Percentiles rank a stretch among this genome's conserved stretches.
Evolutionary conservation across 495 filamentous ascomycete species (phyloP).

Genomic region (Penicillium cinerascens): DNA sequence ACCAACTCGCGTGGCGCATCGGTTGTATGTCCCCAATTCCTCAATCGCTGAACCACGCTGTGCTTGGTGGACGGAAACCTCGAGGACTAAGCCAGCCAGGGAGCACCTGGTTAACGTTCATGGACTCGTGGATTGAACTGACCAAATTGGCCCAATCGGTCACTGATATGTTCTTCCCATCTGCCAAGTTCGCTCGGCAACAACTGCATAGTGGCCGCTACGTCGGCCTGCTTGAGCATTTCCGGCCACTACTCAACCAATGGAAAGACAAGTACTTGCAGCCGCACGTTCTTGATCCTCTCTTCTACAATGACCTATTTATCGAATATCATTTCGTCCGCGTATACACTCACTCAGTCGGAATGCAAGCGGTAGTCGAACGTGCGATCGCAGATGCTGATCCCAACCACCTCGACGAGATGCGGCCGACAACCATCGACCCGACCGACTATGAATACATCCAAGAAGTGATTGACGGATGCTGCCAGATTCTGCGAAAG

Average conservation of each 20-base stretch:
- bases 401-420: slow-evolving; percentile 36
- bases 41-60: slow-evolving; percentile 45
- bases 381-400: slow-evolving; percentile 40
- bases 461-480: slow-evolving; percentile 53
- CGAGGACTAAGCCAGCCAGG: slow-evolving; percentile 26
- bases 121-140: slow-evolving; percentile 52
- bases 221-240: slow-evolving; percentile 50
- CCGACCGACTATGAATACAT: slow-evolving; percentile 53
- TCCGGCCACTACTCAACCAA: slow-evolving; percentile 46
- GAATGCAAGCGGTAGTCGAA: slow-evolving; percentile 53
- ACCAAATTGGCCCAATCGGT: slow-evolving; percentile 52
- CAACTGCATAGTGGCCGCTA: slow-evolving; percentile 52
- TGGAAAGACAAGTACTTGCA: slow-evolving; percentile 51
- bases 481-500: slow-evolving; percentile 49
- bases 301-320: slow-evolving; percentile 45
- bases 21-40: slow-evolving; percentile 52
- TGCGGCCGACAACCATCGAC: slow-evolving; percentile 48
- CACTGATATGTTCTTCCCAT: slow-evolving; percentile 53
- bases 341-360: slow-evolving; percentile 52
- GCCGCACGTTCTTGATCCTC: slow-evolving; percentile 33
- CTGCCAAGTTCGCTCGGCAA: slow-evolving; percentile 48
- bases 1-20: slow-evolving; percentile 51
- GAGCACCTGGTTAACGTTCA: slow-evolving; percentile 42
- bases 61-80: slow-evolving; percentile 32
- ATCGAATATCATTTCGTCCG: slow-evolving; percentile 56